These are phyloP conservation scores for Wallacemonas sp. DNA, from an alignment of 208 protist genomes.

Conservation along the genomic window DNA sequence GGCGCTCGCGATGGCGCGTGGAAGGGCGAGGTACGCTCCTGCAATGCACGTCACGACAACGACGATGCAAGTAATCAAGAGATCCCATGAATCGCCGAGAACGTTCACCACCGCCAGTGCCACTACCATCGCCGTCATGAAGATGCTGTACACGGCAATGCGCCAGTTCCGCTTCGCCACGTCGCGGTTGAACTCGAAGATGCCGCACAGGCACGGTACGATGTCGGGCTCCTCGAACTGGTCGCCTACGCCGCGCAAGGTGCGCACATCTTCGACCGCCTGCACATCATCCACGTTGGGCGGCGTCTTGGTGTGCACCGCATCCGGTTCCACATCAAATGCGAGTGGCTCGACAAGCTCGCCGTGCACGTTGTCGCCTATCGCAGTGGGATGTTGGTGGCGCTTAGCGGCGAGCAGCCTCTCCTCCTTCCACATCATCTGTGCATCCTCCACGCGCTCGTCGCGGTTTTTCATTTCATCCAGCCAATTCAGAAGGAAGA, in stretches of 20 bases:
- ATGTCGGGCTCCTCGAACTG: conserved; percentile 3
- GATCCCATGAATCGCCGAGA: conserved; percentile 9
- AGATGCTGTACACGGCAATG: not conserved
- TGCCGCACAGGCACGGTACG: conserved; percentile 7
- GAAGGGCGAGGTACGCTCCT: conserved; percentile 7
- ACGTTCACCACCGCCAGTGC: conserved; percentile 6
- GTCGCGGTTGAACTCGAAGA: conserved; percentile 13
- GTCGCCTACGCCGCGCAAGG: not conserved
- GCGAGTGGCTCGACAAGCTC: conserved; percentile 3
- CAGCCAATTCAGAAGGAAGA: conserved; percentile 67
- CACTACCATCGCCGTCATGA: conserved; percentile 12
- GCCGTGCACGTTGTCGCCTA: not conserved
- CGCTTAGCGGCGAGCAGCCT: not conserved
- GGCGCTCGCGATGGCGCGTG: conserved; percentile 6
- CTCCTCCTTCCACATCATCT: conserved; percentile 23
- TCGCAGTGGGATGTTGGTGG: not conserved
- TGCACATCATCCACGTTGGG: conserved; percentile 1
- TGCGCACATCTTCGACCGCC: not conserved
- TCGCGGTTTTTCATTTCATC: conserved; percentile 55
- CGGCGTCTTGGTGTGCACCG: not conserved
- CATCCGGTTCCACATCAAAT: not conserved
- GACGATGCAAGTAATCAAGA: conserved; percentile 10
- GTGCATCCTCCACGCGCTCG: conserved; percentile 44
- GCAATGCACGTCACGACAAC: conserved; percentile 9
- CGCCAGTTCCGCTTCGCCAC: conserved; percentile 14